phyloP scores from a whole-genome alignment of 495 filamentous ascomycete species.

The Talaromyces borbonicus region DNA sequence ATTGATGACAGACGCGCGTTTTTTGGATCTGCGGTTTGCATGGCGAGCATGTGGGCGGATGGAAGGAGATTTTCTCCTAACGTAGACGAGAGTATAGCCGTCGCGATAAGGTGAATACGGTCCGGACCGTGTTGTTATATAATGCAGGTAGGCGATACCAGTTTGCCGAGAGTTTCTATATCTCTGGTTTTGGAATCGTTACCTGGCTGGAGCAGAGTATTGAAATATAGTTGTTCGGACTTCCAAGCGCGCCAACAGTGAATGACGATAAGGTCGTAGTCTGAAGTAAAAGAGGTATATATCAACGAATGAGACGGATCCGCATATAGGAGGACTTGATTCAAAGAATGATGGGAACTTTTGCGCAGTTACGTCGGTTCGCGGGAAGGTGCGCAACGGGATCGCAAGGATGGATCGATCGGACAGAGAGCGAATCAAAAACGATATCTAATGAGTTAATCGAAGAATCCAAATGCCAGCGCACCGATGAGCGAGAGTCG shows the following conservation, averaged over 20 bases:
- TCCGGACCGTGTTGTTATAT: too few relatives aligned
- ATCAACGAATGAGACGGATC: slow-evolving; percentile 9
- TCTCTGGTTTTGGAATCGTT: too few relatives aligned
- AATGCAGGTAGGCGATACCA: too few relatives aligned
- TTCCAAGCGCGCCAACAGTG: too few relatives aligned
- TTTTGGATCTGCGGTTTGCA: slow-evolving; percentile 70
- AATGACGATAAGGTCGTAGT: too few relatives aligned
- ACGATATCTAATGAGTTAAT: background rate
- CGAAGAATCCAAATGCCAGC: background rate
- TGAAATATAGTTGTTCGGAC: too few relatives aligned
- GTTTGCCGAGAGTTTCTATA: too few relatives aligned
- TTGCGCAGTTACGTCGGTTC: too few relatives aligned
- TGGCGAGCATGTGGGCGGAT: slow-evolving; percentile 70
- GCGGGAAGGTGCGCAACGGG: background rate
- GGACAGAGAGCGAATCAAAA: background rate
- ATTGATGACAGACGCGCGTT: slow-evolving; percentile 44
- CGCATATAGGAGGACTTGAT: background rate
- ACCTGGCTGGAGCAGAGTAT: too few relatives aligned
- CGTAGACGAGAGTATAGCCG: slow-evolving; percentile 58
- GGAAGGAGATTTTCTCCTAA: slow-evolving; percentile 65
- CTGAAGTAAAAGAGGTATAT: too few relatives aligned
- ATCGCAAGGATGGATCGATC: background rate
- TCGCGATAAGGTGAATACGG: slow-evolving; percentile 38
- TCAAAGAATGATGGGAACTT: too few relatives aligned
- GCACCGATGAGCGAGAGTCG: background rate